phyloP scores from a whole-genome alignment of 163 green algal species.

The Trebouxia gelatinosa region DNA sequence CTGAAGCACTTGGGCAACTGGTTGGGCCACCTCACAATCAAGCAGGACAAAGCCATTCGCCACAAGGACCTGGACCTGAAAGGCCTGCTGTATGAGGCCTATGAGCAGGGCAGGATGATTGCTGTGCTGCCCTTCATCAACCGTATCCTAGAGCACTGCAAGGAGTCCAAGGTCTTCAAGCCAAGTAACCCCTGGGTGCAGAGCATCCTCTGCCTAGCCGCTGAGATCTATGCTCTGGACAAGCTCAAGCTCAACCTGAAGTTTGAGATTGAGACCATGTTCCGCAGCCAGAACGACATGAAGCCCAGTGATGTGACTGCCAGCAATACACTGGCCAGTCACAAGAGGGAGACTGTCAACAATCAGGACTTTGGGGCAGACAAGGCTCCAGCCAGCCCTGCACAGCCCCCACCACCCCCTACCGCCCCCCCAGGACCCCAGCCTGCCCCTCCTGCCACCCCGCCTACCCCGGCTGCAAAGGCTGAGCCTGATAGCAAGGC shows the following conservation, averaged over 20 bases:
- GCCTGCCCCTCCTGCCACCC: slow-evolving; percentile 11
- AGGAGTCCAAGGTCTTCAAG: slow-evolving; percentile 82
- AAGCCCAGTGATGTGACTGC: slow-evolving; percentile 19
- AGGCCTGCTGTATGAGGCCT: slow-evolving; percentile 74
- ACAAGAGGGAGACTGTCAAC: slow-evolving; percentile 23
- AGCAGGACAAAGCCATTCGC: slow-evolving; percentile 86
- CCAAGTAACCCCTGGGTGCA: slow-evolving; percentile 95
- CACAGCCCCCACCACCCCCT: slow-evolving; percentile 6
- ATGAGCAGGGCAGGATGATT: slow-evolving; percentile 85
- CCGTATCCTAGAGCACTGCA: slow-evolving; percentile 82
- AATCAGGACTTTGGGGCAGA: slow-evolving; percentile 31
- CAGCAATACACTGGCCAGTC: slow-evolving; percentile 7
- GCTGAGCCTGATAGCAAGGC: slow-evolving; percentile 12
- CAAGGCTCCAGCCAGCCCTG: slow-evolving; percentile 30
- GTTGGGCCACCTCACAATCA: slow-evolving; percentile 92
- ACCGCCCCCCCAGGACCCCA: neutral
- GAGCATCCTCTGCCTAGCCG: slow-evolving; percentile 86
- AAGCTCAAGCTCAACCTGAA: slow-evolving; percentile 95
- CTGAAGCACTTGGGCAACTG: slow-evolving; percentile 97
- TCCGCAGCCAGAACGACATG: slow-evolving; percentile 64
- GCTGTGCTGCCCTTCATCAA: slow-evolving; percentile 94
- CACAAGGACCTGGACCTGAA: slow-evolving; percentile 94
- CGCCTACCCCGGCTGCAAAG: neutral
- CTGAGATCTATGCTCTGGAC: slow-evolving; percentile 89
- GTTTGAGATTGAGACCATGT: slow-evolving; percentile 97